A percentile compares a stretch with the other conserved stretches of the same genome.
These are phyloP conservation scores for Chimonanthus praecox DNA, from an alignment of 164 flowering plant species.

Conservation along the genomic window DNA sequence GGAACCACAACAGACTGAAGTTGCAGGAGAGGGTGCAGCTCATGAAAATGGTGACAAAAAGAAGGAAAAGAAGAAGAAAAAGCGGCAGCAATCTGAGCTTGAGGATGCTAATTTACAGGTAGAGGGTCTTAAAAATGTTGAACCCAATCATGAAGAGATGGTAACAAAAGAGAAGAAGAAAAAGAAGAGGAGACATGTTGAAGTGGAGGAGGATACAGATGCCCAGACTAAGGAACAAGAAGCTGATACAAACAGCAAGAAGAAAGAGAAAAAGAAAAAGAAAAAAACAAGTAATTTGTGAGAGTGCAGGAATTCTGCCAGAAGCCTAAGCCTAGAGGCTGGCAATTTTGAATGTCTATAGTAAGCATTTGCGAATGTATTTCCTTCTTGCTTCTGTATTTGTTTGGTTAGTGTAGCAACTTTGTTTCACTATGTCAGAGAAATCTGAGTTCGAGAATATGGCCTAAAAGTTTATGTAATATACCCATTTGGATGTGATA, in stretches of 20 bases:
- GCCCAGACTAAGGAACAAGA: slow-evolving; percentile 7
- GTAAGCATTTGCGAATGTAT: too few species aligned
- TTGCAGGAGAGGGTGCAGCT: slow-evolving; percentile 15
- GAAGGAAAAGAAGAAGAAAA: too few species aligned
- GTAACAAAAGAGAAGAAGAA: slow-evolving; percentile 28
- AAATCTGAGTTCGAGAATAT: too few species aligned
- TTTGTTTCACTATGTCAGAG: too few species aligned
- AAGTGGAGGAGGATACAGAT: slow-evolving; percentile 17
- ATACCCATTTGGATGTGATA: too few species aligned
- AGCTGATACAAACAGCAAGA: slow-evolving; percentile 24
- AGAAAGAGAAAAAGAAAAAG: slow-evolving; percentile 42
- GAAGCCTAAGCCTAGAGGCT: neutral
- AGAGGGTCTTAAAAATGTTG: slow-evolving; percentile 14
- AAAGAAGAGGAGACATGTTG: slow-evolving; percentile 38
- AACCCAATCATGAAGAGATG: slow-evolving; percentile 11
- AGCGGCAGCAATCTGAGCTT: slow-evolving; percentile 25
- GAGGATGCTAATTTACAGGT: slow-evolving; percentile 6
- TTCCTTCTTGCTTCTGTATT: too few species aligned
- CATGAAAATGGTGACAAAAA: slow-evolving; percentile 6
- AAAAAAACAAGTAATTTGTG: slow-evolving; percentile 18
- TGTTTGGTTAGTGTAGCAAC: too few species aligned
- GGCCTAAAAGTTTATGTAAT: too few species aligned
- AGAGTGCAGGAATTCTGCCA: neutral
- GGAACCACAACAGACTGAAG: slow-evolving; percentile 11
- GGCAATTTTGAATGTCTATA: neutral